Conservation (phyloP, 345 rosid species). For the Citrus unshiu region DNA sequence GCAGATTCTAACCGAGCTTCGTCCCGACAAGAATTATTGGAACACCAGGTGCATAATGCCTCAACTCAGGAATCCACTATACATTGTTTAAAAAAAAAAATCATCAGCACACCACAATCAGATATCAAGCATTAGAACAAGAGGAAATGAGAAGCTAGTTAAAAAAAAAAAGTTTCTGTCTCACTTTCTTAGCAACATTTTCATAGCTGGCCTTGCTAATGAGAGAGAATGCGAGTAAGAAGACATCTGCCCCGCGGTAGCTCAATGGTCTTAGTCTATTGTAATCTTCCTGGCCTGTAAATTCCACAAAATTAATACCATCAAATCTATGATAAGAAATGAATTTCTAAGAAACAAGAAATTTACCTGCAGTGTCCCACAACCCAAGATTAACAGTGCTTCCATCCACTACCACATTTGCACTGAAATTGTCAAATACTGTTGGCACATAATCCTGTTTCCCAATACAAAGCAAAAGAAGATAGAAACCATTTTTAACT, state of each 20-base stretch:
- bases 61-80: constrained; percentile 96
- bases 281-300: constrained; percentile 89
- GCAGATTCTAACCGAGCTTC: constrained; percentile 57
- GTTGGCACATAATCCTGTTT: constrained; percentile 83
- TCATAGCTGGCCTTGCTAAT: constrained; percentile 95
- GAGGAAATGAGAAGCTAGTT: background rate
- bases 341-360: background rate
- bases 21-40: constrained; percentile 85
- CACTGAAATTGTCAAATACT: constrained; percentile 83
- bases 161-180: background rate
- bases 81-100: constrained; percentile 15
- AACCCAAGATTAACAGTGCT: constrained; percentile 71
- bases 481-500: background rate
- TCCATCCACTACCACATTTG: constrained; percentile 81
- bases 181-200: constrained; percentile 78
- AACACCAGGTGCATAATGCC: constrained; percentile 90
- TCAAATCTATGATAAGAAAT: background rate
- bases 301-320: constrained; percentile 15
- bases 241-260: constrained; percentile 91
- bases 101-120: constrained; percentile 17
- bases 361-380: constrained; percentile 85
- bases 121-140: background rate
- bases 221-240: constrained; percentile 85
- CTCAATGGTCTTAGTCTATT: constrained; percentile 88
- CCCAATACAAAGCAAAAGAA: constrained; percentile 1